Conservation (phyloP, 1,284 basidiomycete genomes). For the Trametes hirsuta region DNA sequence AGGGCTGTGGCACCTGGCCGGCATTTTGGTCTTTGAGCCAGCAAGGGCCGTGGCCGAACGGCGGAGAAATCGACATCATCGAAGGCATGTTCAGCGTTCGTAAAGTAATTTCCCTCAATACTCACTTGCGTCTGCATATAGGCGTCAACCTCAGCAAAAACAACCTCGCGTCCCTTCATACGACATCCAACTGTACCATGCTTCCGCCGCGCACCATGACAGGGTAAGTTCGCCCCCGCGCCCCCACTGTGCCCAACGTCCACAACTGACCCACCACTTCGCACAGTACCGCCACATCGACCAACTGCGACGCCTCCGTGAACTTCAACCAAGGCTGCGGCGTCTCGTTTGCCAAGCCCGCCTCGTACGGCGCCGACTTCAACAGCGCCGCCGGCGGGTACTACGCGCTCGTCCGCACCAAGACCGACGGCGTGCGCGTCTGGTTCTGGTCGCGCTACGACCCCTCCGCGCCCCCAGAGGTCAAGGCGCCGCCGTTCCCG, state of each 20-base stretch:
- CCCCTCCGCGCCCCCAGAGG: constrained; percentile 41
- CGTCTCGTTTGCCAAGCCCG: constrained; percentile 44
- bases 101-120: neutral
- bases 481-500: constrained; percentile 29
- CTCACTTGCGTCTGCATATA: constrained; percentile 11
- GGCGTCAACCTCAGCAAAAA: constrained; percentile 47
- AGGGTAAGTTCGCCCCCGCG: constrained; percentile 42
- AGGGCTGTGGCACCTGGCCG: constrained; percentile 63
- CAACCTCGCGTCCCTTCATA: constrained; percentile 60
- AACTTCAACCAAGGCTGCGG: constrained; percentile 70
- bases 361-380: constrained; percentile 55
- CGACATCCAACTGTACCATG: constrained; percentile 51
- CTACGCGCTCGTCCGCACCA: constrained; percentile 47
- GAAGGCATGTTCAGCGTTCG: constrained; percentile 38
- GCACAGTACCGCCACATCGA: constrained; percentile 39
- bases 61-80: constrained; percentile 57
- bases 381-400: constrained; percentile 56
- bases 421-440: constrained; percentile 44
- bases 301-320: constrained; percentile 51
- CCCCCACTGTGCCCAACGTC: neutral
- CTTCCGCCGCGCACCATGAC: constrained; percentile 39
- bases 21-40: constrained; percentile 66
- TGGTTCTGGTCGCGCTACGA: constrained; percentile 59
- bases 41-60: constrained; percentile 54
- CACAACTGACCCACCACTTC: neutral